Evolutionary conservation across 2,329 filamentous ascomycete genomes (phyloP), one percentile per base, ranked within the genome.

Genomic region (Exophiala aquamarina): DNA sequence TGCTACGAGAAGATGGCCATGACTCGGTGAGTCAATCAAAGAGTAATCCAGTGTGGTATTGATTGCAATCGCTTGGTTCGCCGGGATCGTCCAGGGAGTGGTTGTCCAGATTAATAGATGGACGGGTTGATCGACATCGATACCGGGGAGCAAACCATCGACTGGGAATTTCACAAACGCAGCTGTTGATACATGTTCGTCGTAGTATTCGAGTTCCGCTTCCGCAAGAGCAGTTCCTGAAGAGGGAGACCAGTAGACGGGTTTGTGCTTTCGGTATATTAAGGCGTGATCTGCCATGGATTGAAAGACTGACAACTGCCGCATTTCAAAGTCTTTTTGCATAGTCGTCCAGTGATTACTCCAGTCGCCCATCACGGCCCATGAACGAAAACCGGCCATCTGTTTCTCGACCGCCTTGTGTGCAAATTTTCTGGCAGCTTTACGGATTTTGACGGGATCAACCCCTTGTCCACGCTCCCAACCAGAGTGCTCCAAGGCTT

Each of bases 31-130:
- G 44, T 76, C 71, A 29, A 94, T 71, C 15, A 95, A 67, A 3
- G 76, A 75, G 64, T 97, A 98, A 34, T 82, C 73, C 51, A 97
- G 70, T 31, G 87, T 82, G 5, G 79, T 72, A 59, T 89, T 83
- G 28, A 97, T 78, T 2, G 89, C 91, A 64, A 98, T 90, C 0
- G 89, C 91, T 63, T 82, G 83, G 65, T 98, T 98, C 2, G 92
- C 91, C 0, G 93, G 92, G 4, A 98, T 73, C 0, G 93, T 98
- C 93, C 93, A 98, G 0, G 93, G 93, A 1, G 93, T 98, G 0
- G 93, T 98, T 2, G 93, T 98, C 93, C 93, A 98, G 41, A 97
- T 88, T n/a, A 93, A 78, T n/a, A 87, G 89, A 64, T 78, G 86
- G 9, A 96, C 63, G 4, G 74, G 70, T n/a, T n/a, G n/a, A 3